These are phyloP conservation scores for Fusarium irregulare DNA, from an alignment of 2,329 filamentous ascomycete species.

Conservation along the genomic window DNA sequence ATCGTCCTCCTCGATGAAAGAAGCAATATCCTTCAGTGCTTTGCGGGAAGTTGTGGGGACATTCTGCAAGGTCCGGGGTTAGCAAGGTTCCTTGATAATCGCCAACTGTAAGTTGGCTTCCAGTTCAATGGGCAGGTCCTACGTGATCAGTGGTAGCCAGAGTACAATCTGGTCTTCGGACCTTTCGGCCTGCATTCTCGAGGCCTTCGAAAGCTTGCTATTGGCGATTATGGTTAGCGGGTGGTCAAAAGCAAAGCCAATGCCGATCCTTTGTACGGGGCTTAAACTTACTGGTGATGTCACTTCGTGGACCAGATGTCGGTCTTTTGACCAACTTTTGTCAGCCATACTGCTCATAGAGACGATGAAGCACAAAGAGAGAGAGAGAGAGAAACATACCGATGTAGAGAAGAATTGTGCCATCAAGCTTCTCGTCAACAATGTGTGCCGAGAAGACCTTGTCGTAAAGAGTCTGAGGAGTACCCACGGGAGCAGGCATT, in stretches of 20 bases:
- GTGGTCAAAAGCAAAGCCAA: conserved; percentile 6
- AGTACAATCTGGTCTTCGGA: conserved; percentile 95
- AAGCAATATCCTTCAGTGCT: conserved; percentile 90
- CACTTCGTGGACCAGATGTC: conserved; percentile 98
- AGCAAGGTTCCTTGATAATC: conserved; percentile 18
- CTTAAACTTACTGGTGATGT: conserved; percentile 82
- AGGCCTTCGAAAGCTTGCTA: conserved; percentile 98
- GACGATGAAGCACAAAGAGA: background rate
- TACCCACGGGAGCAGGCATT: conserved; percentile 80
- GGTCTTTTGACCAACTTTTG: conserved; percentile 64
- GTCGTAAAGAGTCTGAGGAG: conserved; percentile 91
- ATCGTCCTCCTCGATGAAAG: conserved; percentile 95
- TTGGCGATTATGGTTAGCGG: conserved; percentile 35
- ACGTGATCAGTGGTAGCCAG: conserved; percentile 97
- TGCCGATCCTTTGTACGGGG: conserved; percentile 8
- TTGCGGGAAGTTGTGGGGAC: conserved; percentile 92
- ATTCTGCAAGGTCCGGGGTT: conserved; percentile 68
- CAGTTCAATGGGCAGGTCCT: conserved; percentile 55
- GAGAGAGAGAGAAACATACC: conserved; percentile 63
- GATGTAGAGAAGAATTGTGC: conserved; percentile 92
- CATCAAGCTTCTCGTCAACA: conserved; percentile 94
- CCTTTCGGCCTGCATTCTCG: conserved; percentile 85
- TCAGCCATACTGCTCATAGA: conserved; percentile 19
- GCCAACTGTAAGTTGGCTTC: background rate
- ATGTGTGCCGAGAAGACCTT: conserved; percentile 97